Base-by-base conservation (phyloP, 306 rosid species). In the Leucaena leucocephala region DNA sequence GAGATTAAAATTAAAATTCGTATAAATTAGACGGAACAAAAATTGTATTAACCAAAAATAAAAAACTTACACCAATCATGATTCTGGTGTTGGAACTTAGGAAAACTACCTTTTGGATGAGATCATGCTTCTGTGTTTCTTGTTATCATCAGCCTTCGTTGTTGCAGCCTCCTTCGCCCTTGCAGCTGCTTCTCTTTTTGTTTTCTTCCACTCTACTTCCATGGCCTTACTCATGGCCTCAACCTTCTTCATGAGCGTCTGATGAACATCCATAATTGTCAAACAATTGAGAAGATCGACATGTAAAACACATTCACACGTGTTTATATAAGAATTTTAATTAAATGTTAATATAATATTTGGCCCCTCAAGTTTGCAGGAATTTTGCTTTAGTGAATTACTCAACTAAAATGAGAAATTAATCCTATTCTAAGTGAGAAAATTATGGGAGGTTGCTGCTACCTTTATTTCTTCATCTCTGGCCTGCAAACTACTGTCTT, bases 391-490 rank as follows among this genome's bases (percentile, higher is more conserved):
- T 27, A 27, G 27, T 27, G 42, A 13, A 12, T 3, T 9, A n/a
- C 6, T 19, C 64, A 10, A 21, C 15, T 22, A 14, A 22, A 58
- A 58, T 58, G 7, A 6, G 6, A 58, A 22, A 21, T 58, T 22
- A 8, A n/a, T 58, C 15, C 34, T 8, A 21, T 57, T 9, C 63
- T 21, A 8, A 10, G 16, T 22, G 35, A 27, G 38, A 59, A 59
- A 22, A 59, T 22, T 27, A 27, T 27, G 27, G 38, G 36, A 10
- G 27, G 7, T 27, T 27, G 38, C 34, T 46, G 17, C 78, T 71
- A 94, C 98, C 97, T 92, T 88, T 68, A 92, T 85, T 85, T 95
- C 97, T 78, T 91, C 96, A 78, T 92, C 96, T 86, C 90, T 95
- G 62, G 84, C 81, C 42, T 59, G 84, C 82, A 92, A 82, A 76